Evolutionary conservation across 169 alveolate genomes (phyloP), one percentile per base, ranked within the genome.

Genomic region (Plasmodium yoelii): DNA sequence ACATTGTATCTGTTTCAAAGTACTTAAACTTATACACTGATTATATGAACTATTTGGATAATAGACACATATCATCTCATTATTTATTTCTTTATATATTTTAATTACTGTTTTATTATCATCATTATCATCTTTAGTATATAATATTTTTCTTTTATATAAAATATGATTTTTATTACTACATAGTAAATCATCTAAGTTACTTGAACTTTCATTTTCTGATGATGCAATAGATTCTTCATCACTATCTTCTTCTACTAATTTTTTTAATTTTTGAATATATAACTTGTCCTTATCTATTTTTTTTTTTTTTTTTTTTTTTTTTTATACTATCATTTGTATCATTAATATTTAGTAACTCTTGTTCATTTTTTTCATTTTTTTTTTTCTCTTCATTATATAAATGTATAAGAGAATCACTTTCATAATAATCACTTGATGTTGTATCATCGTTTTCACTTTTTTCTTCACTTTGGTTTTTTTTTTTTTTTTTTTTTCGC

Each of bases 131-230:
- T 39, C 19, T 47, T 46, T 15, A 1, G 88, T 46, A 46, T 77
- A 77, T 63, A 77, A 49, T 49, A 77, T 77, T 77, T 77, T 77
- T 56, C 88, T 61, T 68, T 59, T 77, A 77, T 77, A 77, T 56
- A 77, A 77, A 49, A 77, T 64, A 9, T 77, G 65, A 64, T 77
- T 77, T 34, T 68, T 77, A 51, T 51, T 51, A 56, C 51, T 63
- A 61, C 49, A 63, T 6, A 69, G 47, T 42, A 53, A 6, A 19
- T 77, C 80, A 61, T 64, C 51, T 22, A 64, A 56, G 34, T 63
- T 65, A 6, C 55, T 39, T n/a, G 77, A 63, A 42, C 73, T 77
- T 51, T 77, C 56, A 5, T 64, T 75, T 63, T 42, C 53, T 49
- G 88, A 77, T 3, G 88, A 63, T 44, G 13, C 19, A 28, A 63